Base-by-base conservation (phyloP, 441 rosid genomes). In the Cnidoscolus chayamansa region DNA sequence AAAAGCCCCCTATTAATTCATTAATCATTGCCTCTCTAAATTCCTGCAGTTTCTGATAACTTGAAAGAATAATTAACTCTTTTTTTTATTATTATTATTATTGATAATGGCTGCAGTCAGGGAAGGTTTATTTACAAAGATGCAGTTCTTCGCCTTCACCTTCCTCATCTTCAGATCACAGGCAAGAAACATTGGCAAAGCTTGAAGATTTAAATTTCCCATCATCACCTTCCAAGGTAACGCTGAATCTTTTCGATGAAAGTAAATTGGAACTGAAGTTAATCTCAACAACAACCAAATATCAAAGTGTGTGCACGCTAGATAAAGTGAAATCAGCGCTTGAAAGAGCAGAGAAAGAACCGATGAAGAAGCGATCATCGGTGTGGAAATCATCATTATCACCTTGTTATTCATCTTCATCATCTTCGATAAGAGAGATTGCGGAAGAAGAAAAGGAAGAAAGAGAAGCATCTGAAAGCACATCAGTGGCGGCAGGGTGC, bases 251-350 rank as follows among this genome's bases (percentile, higher is more conserved):
- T 20, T 84, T 88, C 8, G 88, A 86, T 10, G 96, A 89, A 16
- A 58, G 84, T 10, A 77, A 69, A 79, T 72, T 90, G 19, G 96
- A 89, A 10, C 66, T 94, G 54, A 92, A 88, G 68, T 65, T 94
- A 56, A 77, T 79, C 10, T 73, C 94, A 0, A 77, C 85, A 0
- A 57, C 89, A 0, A 59, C 84, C 47, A 79, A 69, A 73, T 88
- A 86, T 70, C 94, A 90, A 56, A 90, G 96, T 30, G 94, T 93
- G 4, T 91, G 97, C 83, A 93, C 98, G 0, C 86, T 93, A 0
- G 98, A 93, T 13, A 88, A 86, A 70, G 97, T 93, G 11, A 93
- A 88, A 76, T 85, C 80, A 0, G 98, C 98, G 0, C 78, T 93
- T 0, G 93, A 91, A 60, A 83, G 97, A 35, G 96, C 85, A 0